Conservation (phyloP, 1,284 basidiomycete species). For the Porodaedalea pini region DNA sequence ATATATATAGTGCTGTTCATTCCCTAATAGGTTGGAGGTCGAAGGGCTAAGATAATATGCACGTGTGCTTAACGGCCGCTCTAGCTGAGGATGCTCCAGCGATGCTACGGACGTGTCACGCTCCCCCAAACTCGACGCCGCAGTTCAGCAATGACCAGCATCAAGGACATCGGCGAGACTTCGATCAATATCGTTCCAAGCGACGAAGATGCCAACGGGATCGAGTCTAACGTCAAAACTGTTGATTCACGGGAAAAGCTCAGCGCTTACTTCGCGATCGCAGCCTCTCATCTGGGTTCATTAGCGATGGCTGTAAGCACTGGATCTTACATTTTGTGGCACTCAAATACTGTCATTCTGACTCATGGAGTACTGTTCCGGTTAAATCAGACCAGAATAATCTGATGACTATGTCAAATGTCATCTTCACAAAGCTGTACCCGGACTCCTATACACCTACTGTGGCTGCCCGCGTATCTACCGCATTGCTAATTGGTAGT, state of each 20-base stretch:
- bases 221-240: conserved; percentile 9
- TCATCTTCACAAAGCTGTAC: conserved; percentile 59
- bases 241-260: conserved; percentile 38
- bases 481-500: conserved; percentile 68
- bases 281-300: conserved; percentile 60
- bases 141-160: too few relatives aligned
- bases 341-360: neutral
- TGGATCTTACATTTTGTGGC: too few relatives aligned
- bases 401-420: conserved; percentile 63
- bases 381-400: conserved; percentile 60
- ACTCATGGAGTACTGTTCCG: neutral
- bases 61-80: too few relatives aligned
- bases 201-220: neutral
- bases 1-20: too few relatives aligned
- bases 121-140: too few relatives aligned
- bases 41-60: too few relatives aligned
- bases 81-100: too few relatives aligned
- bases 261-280: conserved; percentile 59
- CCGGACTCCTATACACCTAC: conserved; percentile 53
- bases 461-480: conserved; percentile 70
- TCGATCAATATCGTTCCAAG: neutral
- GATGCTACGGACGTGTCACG: too few relatives aligned
- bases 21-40: too few relatives aligned
- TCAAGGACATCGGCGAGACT: neutral
- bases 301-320: conserved; percentile 64